Base-by-base conservation (phyloP, 768 basidiomycete genomes). In the Crepidotus variabilis region DNA sequence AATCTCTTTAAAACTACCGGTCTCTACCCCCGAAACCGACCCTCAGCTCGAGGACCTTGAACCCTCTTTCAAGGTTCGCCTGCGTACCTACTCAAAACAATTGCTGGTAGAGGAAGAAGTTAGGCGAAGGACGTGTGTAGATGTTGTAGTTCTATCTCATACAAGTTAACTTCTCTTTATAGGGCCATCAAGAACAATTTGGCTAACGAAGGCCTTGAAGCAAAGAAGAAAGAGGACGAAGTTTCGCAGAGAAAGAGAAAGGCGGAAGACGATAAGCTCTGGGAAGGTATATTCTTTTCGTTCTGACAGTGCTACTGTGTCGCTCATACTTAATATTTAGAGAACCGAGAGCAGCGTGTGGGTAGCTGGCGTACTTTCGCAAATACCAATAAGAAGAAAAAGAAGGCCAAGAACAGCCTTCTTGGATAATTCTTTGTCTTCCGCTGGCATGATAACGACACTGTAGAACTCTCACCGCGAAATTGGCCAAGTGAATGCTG, bases 221-320 rank as follows among this genome's bases (percentile, higher is more conserved):
- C 94, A n/a, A 81, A 87, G 64, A 91, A 88, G 78, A 94, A 92
- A 67, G 94, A 97, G 52, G 92, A 93, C 56, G 94, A 94, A 62
- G 78, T 88, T 10, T 72, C 78, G 21, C 65, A 83, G 34, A 85
- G 72, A 74, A 96, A 96, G 70, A 81, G 94, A 53, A 96, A 96
- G 72, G 88, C 80, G 1, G 92, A 95, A 62, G 91, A 94, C 6
- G 92, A 95, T 63, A 88, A 86, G 63, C 74, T 70, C 22, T 97
- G 94, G 94, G 94, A 96, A 78, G 92, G 93, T 93, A 60, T 35
- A 73, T 63, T 33, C 16, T 24, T 35, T 6, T 32, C 20, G 51
- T 22, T 10, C 10, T 23, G 22, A 11, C 34, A 23, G 14, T 35
- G 32, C n/a, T 32, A 47, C 49, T n/a, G 14, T 16, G 46, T 47